Conservation (phyloP, 2,329 filamentous ascomycete genomes). For the Spiromastix sp. region DNA sequence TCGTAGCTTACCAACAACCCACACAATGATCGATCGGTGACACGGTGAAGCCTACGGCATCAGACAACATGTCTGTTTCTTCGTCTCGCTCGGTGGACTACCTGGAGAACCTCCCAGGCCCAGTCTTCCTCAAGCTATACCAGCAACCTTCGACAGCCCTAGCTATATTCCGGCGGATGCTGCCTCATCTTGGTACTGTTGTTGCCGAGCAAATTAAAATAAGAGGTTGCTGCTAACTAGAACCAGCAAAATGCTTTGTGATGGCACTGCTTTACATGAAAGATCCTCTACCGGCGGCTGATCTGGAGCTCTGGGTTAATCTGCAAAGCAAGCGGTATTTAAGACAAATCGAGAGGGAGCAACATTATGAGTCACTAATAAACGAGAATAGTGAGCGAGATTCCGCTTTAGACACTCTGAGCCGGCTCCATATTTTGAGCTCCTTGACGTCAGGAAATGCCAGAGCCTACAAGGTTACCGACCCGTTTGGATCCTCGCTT, state of each 20-base stretch:
- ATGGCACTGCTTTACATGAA: slow-evolving; percentile 93
- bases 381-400: slow-evolving; percentile 58
- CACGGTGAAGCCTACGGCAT: slow-evolving; percentile 7
- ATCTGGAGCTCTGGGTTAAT: slow-evolving; percentile 80
- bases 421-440: slow-evolving; percentile 75
- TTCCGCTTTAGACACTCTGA: slow-evolving; percentile 69
- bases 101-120: slow-evolving; percentile 80
- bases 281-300: slow-evolving; percentile 62
- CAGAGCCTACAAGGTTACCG: slow-evolving; percentile 64
- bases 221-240: slow-evolving; percentile 9
- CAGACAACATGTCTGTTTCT: slow-evolving; percentile 41
- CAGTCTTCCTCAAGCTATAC: slow-evolving; percentile 84
- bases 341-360: not conserved
- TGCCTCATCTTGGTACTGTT: slow-evolving; percentile 70
- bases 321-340: slow-evolving; percentile 52
- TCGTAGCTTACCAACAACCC: not conserved
- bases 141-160: slow-evolving; percentile 91
- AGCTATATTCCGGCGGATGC: slow-evolving; percentile 94
- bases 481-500: slow-evolving; percentile 74
- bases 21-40: slow-evolving; percentile 11
- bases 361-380: slow-evolving; percentile 8
- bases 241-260: slow-evolving; percentile 79
- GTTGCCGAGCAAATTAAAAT: not conserved
- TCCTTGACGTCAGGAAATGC: slow-evolving; percentile 52
- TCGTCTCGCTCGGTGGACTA: slow-evolving; percentile 68